phyloP scores from a whole-genome alignment of 495 filamentous ascomycete species.

The Daldinia concentrica region DNA sequence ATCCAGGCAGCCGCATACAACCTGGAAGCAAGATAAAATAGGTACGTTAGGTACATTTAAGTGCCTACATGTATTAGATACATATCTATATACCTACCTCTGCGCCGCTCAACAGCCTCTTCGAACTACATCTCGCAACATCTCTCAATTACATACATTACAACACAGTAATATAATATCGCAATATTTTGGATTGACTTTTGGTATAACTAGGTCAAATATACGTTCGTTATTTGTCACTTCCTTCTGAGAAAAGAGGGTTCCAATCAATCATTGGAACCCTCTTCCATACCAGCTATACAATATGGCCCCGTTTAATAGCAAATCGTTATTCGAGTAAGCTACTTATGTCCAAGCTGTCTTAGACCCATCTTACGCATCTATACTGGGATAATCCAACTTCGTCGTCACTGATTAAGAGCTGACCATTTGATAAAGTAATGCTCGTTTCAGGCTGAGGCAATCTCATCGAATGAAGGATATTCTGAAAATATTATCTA shows the following conservation, averaged over 20 bases:
- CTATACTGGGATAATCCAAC: too few species aligned
- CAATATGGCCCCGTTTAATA: slow-evolving; percentile 28
- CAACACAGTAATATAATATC: not conserved
- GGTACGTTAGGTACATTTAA: too few species aligned
- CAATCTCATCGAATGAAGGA: slow-evolving; percentile 8
- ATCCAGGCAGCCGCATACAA: too few species aligned
- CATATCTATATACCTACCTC: too few species aligned
- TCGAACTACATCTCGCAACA: not conserved
- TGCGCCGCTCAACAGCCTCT: not conserved
- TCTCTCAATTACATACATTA: not conserved
- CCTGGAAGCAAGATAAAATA: too few species aligned
- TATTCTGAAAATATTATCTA: slow-evolving; percentile 27
- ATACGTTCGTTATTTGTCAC: not conserved
- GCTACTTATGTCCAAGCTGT: not conserved
- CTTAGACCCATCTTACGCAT: too few species aligned
- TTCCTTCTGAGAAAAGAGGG: not conserved
- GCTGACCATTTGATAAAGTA: slow-evolving; percentile 33
- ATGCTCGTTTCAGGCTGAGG: slow-evolving; percentile 27
- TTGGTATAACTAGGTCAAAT: not conserved
- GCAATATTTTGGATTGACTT: not conserved
- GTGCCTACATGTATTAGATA: too few species aligned
- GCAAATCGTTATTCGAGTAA: slow-evolving; percentile 30
- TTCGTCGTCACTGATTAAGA: not conserved
- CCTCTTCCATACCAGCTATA: slow-evolving; percentile 8
- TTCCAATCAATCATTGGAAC: slow-evolving; percentile 23